Conservation (phyloP, 495 filamentous ascomycete species). For the Penicillium fimorum region DNA sequence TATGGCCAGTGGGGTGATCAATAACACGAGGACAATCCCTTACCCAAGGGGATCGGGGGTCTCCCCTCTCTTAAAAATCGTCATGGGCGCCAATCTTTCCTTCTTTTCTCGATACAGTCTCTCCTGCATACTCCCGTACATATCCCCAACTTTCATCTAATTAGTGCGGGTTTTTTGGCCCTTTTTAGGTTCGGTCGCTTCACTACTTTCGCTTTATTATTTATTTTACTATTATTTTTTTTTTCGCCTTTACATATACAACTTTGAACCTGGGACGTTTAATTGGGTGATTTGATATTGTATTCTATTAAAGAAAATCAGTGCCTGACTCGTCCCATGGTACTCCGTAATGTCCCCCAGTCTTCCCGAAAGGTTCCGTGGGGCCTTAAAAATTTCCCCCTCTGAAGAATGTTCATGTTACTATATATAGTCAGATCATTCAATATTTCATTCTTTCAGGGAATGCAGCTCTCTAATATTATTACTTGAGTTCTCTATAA, state of each 20-base stretch:
- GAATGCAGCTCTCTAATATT: neutral
- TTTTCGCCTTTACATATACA: neutral
- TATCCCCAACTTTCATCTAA: neutral
- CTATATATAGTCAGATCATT: slow-evolving; percentile 3
- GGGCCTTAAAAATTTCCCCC: neutral
- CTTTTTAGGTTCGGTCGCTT: slow-evolving; percentile 4
- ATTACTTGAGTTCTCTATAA: neutral
- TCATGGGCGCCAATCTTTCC: slow-evolving; percentile 2
- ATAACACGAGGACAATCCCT: slow-evolving; percentile 15
- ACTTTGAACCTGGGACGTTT: neutral
- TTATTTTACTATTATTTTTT: neutral
- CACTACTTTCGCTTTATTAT: neutral
- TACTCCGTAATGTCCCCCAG: neutral
- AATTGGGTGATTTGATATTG: neutral
- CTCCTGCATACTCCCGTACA: slow-evolving; percentile 1
- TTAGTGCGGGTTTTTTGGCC: neutral
- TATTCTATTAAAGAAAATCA: neutral
- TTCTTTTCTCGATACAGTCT: slow-evolving; percentile 7
- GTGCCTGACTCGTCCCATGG: slow-evolving; percentile 4
- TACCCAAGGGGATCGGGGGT: neutral
- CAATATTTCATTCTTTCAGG: neutral
- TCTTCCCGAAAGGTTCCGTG: slow-evolving; percentile 4
- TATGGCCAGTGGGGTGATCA: slow-evolving; percentile 13
- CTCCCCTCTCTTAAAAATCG: slow-evolving; percentile 2
- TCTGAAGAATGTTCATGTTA: neutral